Base-by-base conservation (phyloP, 306 rosid genomes). In the Myrica gale region DNA sequence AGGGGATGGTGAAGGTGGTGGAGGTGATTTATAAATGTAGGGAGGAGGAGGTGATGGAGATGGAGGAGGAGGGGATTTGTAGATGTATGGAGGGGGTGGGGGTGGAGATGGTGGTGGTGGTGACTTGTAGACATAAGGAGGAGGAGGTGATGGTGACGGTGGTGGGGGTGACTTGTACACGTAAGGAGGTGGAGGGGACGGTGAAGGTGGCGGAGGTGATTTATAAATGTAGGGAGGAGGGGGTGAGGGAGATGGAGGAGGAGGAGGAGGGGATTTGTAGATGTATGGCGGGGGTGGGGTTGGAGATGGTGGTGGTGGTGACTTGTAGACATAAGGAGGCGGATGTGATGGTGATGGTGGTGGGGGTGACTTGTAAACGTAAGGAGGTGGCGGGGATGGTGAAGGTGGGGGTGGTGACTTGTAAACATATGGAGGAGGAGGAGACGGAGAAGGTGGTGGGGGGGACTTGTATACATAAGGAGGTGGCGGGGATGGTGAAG, bases 1-100 rank as follows among this genome's bases (percentile, higher is more conserved):
- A 1, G 60, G 80, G 74, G 53, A 0, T 6, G 4, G 26, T 16
- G 63, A 53, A n/a, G n/a, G n/a, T n/a, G n/a, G n/a, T 1, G 82
- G 74, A 12, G 82, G 74, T 2, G 79, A 68, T 68, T 79, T 58
- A 73, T 73, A 77, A 23, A 23, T 57, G 15, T 77, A 76, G 19
- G 79, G 74, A 5, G 19, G 68, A 0, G 68, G 45, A 0, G 68
- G 68, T 1, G 44, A 5, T 0, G 45, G 68, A 0, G 68, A 37
- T 5, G 68, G 68, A 0, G 68, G 68, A 0, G 68, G 43, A 12
- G 68, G 68, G 0, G 68, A 62, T 0, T 56, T 61, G 0, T 61
- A 61, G 9, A 11, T 0, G 8, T 61, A 61, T 0, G 9, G 19
- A 10, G 68, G 68, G 0, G 19, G 68, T 0, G 68, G 68, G 0